Conservation (phyloP, 768 basidiomycete species). For the Tylopilus plumbeoviolaceoides region DNA sequence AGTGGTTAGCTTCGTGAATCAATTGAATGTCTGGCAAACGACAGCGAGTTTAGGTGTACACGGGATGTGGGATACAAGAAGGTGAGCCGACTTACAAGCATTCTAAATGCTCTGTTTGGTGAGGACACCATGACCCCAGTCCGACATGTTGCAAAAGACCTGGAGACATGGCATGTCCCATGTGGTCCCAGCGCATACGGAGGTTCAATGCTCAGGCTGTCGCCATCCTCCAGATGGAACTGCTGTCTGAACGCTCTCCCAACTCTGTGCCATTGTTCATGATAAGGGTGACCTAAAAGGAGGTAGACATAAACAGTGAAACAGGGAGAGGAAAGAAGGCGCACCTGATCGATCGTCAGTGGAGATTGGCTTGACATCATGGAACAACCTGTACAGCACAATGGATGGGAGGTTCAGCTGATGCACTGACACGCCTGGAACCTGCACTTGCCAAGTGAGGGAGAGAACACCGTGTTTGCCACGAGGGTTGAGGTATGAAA, state of each 20-base stretch:
- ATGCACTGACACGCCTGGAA: too few species aligned
- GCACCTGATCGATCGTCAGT: too few species aligned
- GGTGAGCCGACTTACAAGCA: constrained; percentile 61
- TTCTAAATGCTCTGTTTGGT: constrained; percentile 91
- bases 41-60: neutral
- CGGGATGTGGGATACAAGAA: constrained; percentile 1
- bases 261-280: constrained; percentile 52
- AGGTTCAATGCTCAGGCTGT: constrained; percentile 36
- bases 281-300: constrained; percentile 57
- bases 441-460: too few species aligned
- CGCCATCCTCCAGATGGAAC: constrained; percentile 49
- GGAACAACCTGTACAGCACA: too few species aligned
- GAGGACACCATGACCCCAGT: constrained; percentile 93
- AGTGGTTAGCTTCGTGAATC: constrained; percentile 82
- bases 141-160: constrained; percentile 79
- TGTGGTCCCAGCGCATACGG: constrained; percentile 41
- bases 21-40: constrained; percentile 59
- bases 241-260: constrained; percentile 61
- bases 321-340: too few species aligned
- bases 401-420: too few species aligned
- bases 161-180: constrained; percentile 68
- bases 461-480: too few species aligned
- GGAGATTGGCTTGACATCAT: too few species aligned
- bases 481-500: too few species aligned
- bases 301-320: too few species aligned